Conservation (phyloP, 352 stramenopile species). For the Pythium vanterpoolii region DNA sequence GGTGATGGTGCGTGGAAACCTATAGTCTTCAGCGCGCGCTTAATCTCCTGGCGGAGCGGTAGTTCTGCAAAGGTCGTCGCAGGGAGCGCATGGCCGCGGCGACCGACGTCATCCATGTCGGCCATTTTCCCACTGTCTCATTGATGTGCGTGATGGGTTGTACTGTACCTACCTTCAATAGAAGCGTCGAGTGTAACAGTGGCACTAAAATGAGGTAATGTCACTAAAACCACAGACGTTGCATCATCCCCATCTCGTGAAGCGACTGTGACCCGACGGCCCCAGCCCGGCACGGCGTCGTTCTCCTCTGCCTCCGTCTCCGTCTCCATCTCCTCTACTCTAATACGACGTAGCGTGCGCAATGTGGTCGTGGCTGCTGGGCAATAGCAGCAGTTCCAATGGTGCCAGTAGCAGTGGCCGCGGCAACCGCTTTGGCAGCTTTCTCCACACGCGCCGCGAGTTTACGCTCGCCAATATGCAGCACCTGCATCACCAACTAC, state of each 20-base stretch:
- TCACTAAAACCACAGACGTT: constrained; percentile 20
- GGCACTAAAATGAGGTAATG: constrained; percentile 16
- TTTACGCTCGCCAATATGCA: constrained; percentile 74
- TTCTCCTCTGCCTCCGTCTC: not conserved
- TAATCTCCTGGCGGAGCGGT: constrained; percentile 52
- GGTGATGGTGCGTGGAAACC: constrained; percentile 56
- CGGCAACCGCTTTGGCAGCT: constrained; percentile 19
- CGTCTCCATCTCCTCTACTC: not conserved
- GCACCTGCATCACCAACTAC: constrained; percentile 69
- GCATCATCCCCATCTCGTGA: constrained; percentile 14
- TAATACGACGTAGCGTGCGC: not conserved
- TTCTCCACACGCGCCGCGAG: constrained; percentile 30
- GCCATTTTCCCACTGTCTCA: not conserved
- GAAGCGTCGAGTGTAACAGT: not conserved
- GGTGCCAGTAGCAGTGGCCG: constrained; percentile 9
- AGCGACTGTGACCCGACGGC: not conserved
- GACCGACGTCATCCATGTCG: constrained; percentile 7
- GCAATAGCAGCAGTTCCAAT: constrained; percentile 12
- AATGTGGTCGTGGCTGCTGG: constrained; percentile 49
- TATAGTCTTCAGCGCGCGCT: constrained; percentile 46
- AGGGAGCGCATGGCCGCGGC: not conserved
- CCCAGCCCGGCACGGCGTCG: not conserved
- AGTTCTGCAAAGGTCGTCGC: constrained; percentile 53
- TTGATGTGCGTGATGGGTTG: too few species aligned
- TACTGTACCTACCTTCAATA: constrained; percentile 3